Evolutionary conservation across 208 protist species (phyloP), one percentile per base, ranked within the genome.

Genomic region (Acanthamoeba comandoni): DNA sequence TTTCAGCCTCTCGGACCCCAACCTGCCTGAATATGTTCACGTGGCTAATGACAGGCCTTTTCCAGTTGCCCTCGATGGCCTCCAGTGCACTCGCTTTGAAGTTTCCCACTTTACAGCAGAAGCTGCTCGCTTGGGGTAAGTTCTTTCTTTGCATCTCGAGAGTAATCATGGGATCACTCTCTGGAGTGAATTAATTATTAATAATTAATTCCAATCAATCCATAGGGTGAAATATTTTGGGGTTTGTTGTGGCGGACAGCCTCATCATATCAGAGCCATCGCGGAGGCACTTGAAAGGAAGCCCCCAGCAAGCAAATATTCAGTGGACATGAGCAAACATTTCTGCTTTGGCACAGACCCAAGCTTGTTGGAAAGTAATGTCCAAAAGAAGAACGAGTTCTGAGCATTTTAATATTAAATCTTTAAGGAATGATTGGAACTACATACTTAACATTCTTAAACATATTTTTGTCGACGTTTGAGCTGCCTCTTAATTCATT

Each of bases 201-300:
- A n/a, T n/a, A n/a, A n/a, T n/a, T n/a, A n/a, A n/a, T n/a, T n/a
- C n/a, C n/a, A n/a, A n/a, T n/a, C n/a, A n/a, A n/a, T n/a, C n/a
- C n/a, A n/a, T n/a, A n/a, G 80, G n/a, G 80, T 88, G 24, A 31
- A 60, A 35, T 88, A 88, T 43, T 71, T 88, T 53, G 80, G 80
- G 58, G 57, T 88, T 0, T 88, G 80, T 49, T 88, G 80, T 24
- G 80, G 80, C 9, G 80, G 58, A 71, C 58, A 60, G 0, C 80
- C 80, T 11, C 80, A 88, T n/a, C 80, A 88, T 43, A 65, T 88
- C 15, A 12, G 80, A 8, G 57, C 43, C 35, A 71, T 88, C 58
- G 80, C 80, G 11, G 80, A 71, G 31, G 80, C 80, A 0, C 39
- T 65, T 0, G 80, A 60, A 17, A 4, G 39, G 52, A 31, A 88